Percentiles rank a stretch among this genome's conserved stretches.
Conservation (phyloP, 129 eudicot species). For the Calendula officinalis region DNA sequence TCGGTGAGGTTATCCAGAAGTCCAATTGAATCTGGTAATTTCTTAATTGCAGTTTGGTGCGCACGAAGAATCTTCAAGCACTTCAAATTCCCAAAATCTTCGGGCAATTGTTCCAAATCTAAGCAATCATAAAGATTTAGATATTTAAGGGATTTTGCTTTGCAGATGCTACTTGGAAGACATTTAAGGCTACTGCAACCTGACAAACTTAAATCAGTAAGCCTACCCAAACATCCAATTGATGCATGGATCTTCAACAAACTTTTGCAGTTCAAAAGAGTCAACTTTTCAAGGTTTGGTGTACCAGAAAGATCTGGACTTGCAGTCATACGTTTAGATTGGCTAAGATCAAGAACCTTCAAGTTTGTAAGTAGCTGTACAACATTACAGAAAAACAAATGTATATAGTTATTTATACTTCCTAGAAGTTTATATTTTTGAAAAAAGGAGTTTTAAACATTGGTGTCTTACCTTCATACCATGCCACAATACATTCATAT, state of each 20-base stretch:
- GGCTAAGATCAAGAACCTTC: too few relatives aligned
- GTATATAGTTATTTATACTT: too few relatives aligned
- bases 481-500: constrained; percentile 5
- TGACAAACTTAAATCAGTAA: background rate
- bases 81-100: background rate
- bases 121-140: background rate
- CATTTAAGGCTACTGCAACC: background rate
- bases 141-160: background rate
- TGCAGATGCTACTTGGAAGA: background rate
- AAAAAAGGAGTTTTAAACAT: background rate
- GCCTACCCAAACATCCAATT: too few relatives aligned
- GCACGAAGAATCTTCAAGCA: background rate
- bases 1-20: background rate
- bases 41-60: background rate
- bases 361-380: too few relatives aligned
- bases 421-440: background rate
- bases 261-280: too few relatives aligned
- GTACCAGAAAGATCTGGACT: too few relatives aligned
- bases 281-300: too few relatives aligned
- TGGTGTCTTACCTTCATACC: background rate
- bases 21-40: background rate
- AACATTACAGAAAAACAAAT: too few relatives aligned
- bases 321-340: too few relatives aligned
- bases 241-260: too few relatives aligned
- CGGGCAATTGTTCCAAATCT: background rate